phyloP scores from a whole-genome alignment of 352 stramenopile species.

The Hyphochytrium catenoides region DNA sequence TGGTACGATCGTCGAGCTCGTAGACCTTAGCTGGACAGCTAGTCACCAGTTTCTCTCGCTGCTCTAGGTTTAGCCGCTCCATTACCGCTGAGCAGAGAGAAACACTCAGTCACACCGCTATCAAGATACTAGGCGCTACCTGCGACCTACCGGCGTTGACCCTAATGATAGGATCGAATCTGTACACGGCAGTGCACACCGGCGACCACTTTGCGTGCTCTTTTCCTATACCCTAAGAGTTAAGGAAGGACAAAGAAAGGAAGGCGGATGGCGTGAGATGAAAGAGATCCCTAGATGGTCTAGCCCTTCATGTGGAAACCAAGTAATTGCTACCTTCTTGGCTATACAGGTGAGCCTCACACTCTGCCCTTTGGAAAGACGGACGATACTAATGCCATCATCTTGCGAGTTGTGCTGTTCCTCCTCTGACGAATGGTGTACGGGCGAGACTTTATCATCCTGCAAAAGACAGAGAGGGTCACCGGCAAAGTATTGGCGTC shows the following conservation, averaged over 20 bases:
- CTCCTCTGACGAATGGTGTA: conserved; percentile 61
- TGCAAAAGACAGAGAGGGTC: too few relatives aligned
- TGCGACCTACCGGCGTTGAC: conserved; percentile 28
- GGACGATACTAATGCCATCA: conserved; percentile 85
- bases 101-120: background rate
- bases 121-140: background rate
- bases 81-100: conserved; percentile 42
- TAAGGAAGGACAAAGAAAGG: background rate
- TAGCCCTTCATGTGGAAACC: background rate
- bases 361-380: conserved; percentile 77
- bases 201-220: conserved; percentile 93
- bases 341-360: conserved; percentile 83
- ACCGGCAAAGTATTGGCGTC: too few relatives aligned
- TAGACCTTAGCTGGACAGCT: conserved; percentile 80
- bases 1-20: conserved; percentile 72
- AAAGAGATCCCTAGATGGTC: too few relatives aligned
- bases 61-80: conserved; percentile 72
- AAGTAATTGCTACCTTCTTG: conserved; percentile 27
- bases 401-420: conserved; percentile 82
- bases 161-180: conserved; percentile 68
- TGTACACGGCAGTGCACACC: conserved; percentile 79
- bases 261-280: too few relatives aligned
- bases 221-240: conserved; percentile 71
- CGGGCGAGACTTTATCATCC: too few relatives aligned
- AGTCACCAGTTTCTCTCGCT: conserved; percentile 85